Base-by-base conservation (phyloP, 495 filamentous ascomycete genomes). In the Pseudoneurospora amorphoporcata region DNA sequence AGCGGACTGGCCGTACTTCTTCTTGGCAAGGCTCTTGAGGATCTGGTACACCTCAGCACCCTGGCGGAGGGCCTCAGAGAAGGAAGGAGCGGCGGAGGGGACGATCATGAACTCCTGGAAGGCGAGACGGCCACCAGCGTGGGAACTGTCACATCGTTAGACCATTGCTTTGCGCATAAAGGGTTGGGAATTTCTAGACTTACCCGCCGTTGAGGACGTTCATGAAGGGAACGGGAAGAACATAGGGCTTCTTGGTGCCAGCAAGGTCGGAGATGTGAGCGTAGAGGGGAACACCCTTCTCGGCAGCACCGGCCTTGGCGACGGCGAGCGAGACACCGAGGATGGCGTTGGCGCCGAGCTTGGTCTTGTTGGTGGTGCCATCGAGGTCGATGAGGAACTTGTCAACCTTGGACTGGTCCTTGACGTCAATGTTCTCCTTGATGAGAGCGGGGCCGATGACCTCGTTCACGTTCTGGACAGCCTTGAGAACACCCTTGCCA, bases 31-130 rank as follows among this genome's bases (percentile, higher is more conserved):
- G 79, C 87, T 73, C 92, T 99, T 99, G 79, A 99, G 92, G 86
- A 93, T 92, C 83, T 97, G 94, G 90, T 99, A 99, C 79, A 97
- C 93, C 85, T 99, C 95, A 77, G 94, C 85, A 77, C 95, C 95
- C 85, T 95, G 92, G 81, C 95, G 94, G 87, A 99, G 90, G 81
- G 90, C 95, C 89, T 99, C 95, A 77, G 90, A 89, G 89, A 99
- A 99, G 72, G 92, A 88, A 72, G 92, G 89, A 75, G 95, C 95
- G 69, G 83, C 79, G 69, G 87, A 90, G 73, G 96, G 96, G 68
- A 98, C 96, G 78, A 99, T 97, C 96, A 99, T 99, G 90, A 99
- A 99, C 84, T 99, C 96, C 86, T 99, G 96, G 91, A 99, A 99
- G 74, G 96, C 96, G 72, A 99, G 87, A 83, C 95, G 93, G 79